phyloP scores from a whole-genome alignment of 768 basidiomycete genomes.

The Lyophyllum decastes region DNA sequence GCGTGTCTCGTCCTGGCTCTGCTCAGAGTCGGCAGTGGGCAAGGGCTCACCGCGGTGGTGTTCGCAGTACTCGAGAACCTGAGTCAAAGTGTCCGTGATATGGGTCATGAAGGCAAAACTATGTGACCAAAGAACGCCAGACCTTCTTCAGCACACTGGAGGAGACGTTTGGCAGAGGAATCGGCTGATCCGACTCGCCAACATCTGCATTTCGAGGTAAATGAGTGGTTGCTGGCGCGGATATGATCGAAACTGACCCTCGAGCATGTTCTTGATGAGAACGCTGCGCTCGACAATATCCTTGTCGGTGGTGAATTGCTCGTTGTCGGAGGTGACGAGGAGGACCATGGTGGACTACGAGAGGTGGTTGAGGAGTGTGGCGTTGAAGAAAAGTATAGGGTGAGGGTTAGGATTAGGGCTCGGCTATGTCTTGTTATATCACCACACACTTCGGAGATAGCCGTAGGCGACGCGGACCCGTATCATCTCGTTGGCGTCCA shows the following conservation, averaged over 20 bases:
- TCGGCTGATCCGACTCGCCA: conserved; percentile 91
- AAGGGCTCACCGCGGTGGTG: conserved; percentile 98
- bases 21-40: conserved; percentile 79
- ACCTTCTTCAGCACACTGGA: conserved; percentile 94
- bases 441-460: conserved; percentile 34
- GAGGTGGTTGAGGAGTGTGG: conserved; percentile 18
- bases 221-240: conserved; percentile 4
- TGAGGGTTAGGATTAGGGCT: conserved; percentile 12
- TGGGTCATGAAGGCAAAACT: not conserved
- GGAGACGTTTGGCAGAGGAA: conserved; percentile 92
- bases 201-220: conserved; percentile 59
- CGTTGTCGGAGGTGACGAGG: conserved; percentile 93
- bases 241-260: conserved; percentile 59
- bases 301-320: conserved; percentile 90
- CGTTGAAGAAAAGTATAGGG: conserved; percentile 9
- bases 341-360: conserved; percentile 62
- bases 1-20: conserved; percentile 89
- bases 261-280: conserved; percentile 99
- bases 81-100: conserved; percentile 2
- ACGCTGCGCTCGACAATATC: conserved; percentile 95
- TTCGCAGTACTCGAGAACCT: conserved; percentile 99
- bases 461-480: conserved; percentile 40
- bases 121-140: too few species aligned
- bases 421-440: conserved; percentile 27
- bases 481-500: conserved; percentile 9